Base-by-base conservation (phyloP, 257 asterid species). In the Eustoma russellianum region DNA sequence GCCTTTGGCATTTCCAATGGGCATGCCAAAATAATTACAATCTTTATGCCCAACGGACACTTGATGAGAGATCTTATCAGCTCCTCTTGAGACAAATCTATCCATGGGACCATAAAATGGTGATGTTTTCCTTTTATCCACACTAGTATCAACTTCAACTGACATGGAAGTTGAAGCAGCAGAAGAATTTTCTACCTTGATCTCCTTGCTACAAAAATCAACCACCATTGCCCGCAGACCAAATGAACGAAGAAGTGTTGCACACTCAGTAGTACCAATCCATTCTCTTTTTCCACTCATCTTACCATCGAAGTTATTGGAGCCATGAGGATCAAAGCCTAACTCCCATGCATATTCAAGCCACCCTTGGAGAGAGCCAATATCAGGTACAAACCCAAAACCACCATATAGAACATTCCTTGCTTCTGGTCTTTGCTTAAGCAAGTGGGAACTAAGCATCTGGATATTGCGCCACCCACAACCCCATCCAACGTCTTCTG, bases 381-480 rank as follows among this genome's bases (percentile, higher is more conserved):
- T 84, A 66, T 80, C 74, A 43, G 96, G 96, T 34, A 91, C 84
- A 64, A 78, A 82, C 9, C 87, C 86, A 52, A 77, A 77, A 74
- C 98, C 98, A 55, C 94, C 98, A 61, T 64, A 91, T 54, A 91
- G 68, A 57, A 55, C 59, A 19, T 66, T 72, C 55, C 73, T 78
- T 40, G 85, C 85, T 56, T 87, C 95, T 56, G 60, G 70, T 28
- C 83, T 66, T 57, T 74, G 81, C 41, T 57, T 72, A 62, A 87
- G 82, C 79, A 87, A 77, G 69, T 87, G 81, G 19, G 98, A 91
- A 69, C 90, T 77, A 53, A 91, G 92, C 96, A 91, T 79, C 78
- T 91, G 98, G 68, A 91, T 87, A 70, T 91, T 91, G 48, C 93
- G 92, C 98, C 98, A 87, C 41, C 98, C 98, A 56, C 98, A 86